These are phyloP conservation scores for Tephrocybe sp. DNA, from an alignment of 768 basidiomycete species.

Conservation along the genomic window DNA sequence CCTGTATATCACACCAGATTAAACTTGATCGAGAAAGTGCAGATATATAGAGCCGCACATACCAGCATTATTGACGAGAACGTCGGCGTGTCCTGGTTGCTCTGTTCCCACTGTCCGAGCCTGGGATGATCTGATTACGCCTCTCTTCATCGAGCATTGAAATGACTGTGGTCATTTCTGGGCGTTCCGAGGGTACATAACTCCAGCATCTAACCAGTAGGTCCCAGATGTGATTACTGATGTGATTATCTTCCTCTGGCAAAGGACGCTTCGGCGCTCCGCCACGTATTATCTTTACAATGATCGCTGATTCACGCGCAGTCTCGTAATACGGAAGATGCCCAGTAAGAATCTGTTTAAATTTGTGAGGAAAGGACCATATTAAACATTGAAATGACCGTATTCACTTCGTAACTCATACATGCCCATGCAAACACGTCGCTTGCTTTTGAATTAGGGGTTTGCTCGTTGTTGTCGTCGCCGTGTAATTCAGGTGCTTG, in stretches of 20 bases:
- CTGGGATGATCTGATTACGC: neutral
- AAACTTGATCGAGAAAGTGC: neutral
- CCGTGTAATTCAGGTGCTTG: constrained; percentile 25
- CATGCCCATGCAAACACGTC: constrained; percentile 28
- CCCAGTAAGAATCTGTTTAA: constrained; percentile 12
- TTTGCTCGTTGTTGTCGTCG: neutral
- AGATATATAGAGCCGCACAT: neutral
- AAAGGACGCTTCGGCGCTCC: neutral
- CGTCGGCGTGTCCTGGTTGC: too few relatives aligned
- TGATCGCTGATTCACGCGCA: neutral
- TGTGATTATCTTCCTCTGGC: neutral
- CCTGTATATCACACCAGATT: constrained; percentile 20
- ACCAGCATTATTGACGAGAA: constrained; percentile 48
- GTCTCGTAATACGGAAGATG: neutral
- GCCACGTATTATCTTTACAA: neutral
- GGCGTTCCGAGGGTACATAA: neutral
- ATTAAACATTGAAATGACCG: neutral
- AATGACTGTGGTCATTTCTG: neutral
- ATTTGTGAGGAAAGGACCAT: neutral
- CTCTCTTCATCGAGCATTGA: neutral
- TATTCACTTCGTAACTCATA: constrained; percentile 12
- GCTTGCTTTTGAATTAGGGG: constrained; percentile 17
- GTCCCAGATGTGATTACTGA: neutral
- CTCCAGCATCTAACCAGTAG: constrained; percentile 2
- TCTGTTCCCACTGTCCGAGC: neutral